Base-by-base conservation (phyloP, 352 stramenopile species). In the Thraustotheca clavata region DNA sequence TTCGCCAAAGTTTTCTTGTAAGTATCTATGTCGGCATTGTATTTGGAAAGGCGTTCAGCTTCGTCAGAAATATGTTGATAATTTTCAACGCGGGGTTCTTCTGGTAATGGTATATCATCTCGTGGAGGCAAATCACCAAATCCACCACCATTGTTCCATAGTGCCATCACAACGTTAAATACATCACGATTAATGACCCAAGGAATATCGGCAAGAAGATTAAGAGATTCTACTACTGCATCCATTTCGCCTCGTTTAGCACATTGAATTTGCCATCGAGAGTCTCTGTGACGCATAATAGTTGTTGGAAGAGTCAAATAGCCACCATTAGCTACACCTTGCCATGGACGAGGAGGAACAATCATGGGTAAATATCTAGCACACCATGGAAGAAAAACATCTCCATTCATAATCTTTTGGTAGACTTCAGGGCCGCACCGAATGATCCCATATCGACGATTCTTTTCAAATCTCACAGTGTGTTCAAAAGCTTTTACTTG, bases 101-200 rank as follows among this genome's bases (percentile, higher is more conserved):
- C 76, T 9, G 81, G 85, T 18, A 89, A 32, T 1, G 73, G 63
- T 16, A 96, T 35, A 55, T 96, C 76, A 4, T 68, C 67, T 12
- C 81, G 73, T 7, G 87, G 84, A 26, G 96, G 96, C 61, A 99
- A 82, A 43, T 99, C 96, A 50, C 94, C 94, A 59, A 99, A 87
- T 39, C 80, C 76, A 18, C 96, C 87, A 43, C 92, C 94, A 11
- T 82, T 46, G 29, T 97, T 81, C 92, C 91, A 98, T 31, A 96
- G 85, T 48, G 91, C 73, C 60, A 96, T 67, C 22, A 97, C 86
- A 14, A 98, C 83, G 31, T 97, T 69, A 22, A 98, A 79, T 39
- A 99, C 85, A 61, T 92, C 79, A 27, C 89, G 80, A 76, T 99
- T 99, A 43, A 99, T 96, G 34, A 87, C 80, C 96, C 96, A 99